Evolutionary conservation across 1,139 yeast species (phyloP).

Genomic region (Debaryomyces nepalensis): DNA sequence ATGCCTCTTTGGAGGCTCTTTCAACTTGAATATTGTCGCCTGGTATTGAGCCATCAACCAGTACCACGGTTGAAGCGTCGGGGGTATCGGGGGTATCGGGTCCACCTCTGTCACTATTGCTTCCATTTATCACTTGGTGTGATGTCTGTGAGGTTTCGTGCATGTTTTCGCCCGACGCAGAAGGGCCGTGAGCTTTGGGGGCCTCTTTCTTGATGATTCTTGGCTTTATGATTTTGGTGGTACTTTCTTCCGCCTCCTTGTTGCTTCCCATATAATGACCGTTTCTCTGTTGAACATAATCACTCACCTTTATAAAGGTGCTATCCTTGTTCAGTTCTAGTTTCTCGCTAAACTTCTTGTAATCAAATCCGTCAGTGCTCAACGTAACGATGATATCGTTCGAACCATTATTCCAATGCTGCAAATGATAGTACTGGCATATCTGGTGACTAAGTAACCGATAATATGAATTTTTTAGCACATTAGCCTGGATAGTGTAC

Average conservation of each 20-base stretch:
- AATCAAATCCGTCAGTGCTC: constrained; percentile 10
- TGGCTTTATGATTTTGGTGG: constrained; percentile 18
- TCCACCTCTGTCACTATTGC: not conserved
- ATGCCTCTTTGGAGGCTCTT: constrained; percentile 40
- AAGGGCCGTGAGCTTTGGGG: not conserved
- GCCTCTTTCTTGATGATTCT: constrained; percentile 24
- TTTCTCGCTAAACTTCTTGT: constrained; percentile 13
- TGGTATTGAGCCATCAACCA: constrained; percentile 5
- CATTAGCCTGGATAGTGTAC: constrained; percentile 27
- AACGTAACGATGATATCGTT: constrained; percentile 34
- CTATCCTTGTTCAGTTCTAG: constrained; percentile 12
- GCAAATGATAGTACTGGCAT: constrained; percentile 65
- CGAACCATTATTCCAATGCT: constrained; percentile 32
- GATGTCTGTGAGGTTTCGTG: constrained; percentile 1
- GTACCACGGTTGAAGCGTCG: constrained; percentile 6
- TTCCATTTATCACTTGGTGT: not conserved
- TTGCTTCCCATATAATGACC: not conserved
- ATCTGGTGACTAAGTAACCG: constrained; percentile 68
- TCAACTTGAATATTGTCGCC: constrained; percentile 25
- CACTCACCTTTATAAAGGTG: constrained; percentile 8
- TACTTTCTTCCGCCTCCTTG: not conserved
- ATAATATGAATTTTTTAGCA: constrained; percentile 68
- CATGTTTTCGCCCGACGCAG: not conserved
- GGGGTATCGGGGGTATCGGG: constrained; percentile 4
- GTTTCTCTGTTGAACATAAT: constrained; percentile 1